Evolutionary conservation across 2,329 filamentous ascomycete genomes (phyloP), one percentile per base, ranked within the genome.

Genomic region (Geosmithia flava): DNA sequence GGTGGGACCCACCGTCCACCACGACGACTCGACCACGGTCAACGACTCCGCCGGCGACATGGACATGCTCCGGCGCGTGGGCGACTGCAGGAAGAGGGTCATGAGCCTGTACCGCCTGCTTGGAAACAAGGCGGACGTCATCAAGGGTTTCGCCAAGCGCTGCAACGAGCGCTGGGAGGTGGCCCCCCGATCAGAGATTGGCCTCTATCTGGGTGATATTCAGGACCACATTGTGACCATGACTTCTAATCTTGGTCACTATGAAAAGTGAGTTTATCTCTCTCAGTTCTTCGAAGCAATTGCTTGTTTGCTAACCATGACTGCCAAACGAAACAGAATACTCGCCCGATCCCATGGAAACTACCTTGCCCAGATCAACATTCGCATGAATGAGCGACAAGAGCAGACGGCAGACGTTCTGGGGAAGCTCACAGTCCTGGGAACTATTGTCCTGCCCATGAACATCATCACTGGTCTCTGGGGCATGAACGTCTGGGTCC

Each of bases 211-310:
- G 50, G 93, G 93, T 52, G 93, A 98, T 69, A 98, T 98, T 53
- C 93, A 98, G 65, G 93, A 98, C 69, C 93, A 98, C 63, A 97
- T 98, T 56, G 83, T 98, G 56, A 98, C 93, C 53, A 98, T 98
- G 93, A 97, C 91, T 39, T 87, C 85, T 47, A 98, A 97, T 62
- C 68, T 98, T 60, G 85, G 83, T 54, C 93, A 98, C 62, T 97
- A 97, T 59, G 93, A 98, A 67, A 95, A 90, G 87, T 93, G 72
- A 59, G 82, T 23, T 11, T 42, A 42, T 11, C 13, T 4, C 15
- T 20, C 41, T 10, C 41, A 4, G 16, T 6, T 5, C 23, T 27
- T 27, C 23, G 8, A 19, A 42, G n/a, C 15, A 17, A 20, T 19
- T n/a, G n/a, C n/a, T n/a, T n/a, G n/a, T 42, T 23, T 44, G 41